These are phyloP conservation scores for Erysimum cheiri DNA, from an alignment of 441 rosid genomes.

Conservation along the genomic window DNA sequence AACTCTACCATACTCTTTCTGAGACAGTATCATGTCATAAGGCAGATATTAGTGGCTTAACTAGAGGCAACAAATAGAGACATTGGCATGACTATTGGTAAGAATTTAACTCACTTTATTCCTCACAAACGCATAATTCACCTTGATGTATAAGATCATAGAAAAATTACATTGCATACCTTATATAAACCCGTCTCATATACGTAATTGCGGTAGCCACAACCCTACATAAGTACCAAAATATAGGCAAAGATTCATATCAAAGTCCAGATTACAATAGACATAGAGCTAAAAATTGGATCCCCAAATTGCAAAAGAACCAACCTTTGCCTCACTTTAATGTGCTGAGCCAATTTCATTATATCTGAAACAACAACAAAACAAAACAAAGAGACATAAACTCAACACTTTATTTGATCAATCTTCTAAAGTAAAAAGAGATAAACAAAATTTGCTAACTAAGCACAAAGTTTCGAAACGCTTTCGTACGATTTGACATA, in stretches of 20 bases:
- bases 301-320: slow-evolving; percentile 30
- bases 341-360: slow-evolving; percentile 68
- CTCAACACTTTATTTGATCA: no score
- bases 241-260: neutral
- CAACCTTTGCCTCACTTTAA: slow-evolving; percentile 92
- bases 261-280: neutral
- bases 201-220: slow-evolving; percentile 89
- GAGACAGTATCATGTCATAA: slow-evolving; percentile 31
- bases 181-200: slow-evolving; percentile 88
- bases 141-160: neutral
- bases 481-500: slow-evolving; percentile 68
- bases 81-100: neutral
- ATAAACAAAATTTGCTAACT: neutral
- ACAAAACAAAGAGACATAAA: no score
- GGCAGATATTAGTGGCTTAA: slow-evolving; percentile 1
- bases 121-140: neutral
- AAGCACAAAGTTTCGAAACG: neutral
- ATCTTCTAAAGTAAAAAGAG: no score
- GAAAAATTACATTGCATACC: slow-evolving; percentile 48
- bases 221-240: slow-evolving; percentile 56
- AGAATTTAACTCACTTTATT: neutral
- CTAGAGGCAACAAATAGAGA: neutral
- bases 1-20: slow-evolving; percentile 91
- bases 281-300: slow-evolving; percentile 6
- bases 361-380: slow-evolving; percentile 61